Evolutionary conservation across 768 basidiomycete genomes (phyloP).

Genomic region (Lepiota venenata): DNA sequence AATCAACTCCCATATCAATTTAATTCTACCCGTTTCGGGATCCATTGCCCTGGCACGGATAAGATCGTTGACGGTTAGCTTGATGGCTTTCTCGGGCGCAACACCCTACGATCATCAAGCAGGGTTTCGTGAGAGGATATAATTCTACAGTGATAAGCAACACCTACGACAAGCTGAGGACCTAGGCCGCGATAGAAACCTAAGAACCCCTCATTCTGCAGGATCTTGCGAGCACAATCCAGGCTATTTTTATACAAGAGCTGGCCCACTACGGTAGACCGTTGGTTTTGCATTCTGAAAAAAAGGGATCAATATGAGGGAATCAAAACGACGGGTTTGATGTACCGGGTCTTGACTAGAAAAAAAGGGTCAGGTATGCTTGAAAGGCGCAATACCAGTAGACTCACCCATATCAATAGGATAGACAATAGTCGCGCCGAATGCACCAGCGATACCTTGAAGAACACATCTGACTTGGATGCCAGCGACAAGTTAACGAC

Average conservation of each 20-base stretch:
- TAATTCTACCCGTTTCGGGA: constrained; percentile 94
- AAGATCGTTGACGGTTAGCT: constrained; percentile 93
- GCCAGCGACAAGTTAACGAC: not conserved
- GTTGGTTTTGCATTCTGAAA: constrained; percentile 92
- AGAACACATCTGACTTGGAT: constrained; percentile 16
- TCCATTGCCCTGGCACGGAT: constrained; percentile 83
- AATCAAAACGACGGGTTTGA: not conserved
- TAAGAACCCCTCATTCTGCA: constrained; percentile 87
- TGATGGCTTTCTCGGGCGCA: constrained; percentile 97
- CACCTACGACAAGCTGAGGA: constrained; percentile 85
- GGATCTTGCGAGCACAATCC: constrained; percentile 92
- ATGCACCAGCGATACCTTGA: constrained; percentile 83
- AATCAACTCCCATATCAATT: constrained; percentile 83
- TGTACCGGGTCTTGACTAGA: constrained; percentile 75
- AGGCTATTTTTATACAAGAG: constrained; percentile 94
- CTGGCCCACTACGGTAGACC: constrained; percentile 95
- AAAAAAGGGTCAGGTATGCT: constrained; percentile 12
- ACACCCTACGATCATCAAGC: constrained; percentile 59
- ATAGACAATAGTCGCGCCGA: constrained; percentile 97
- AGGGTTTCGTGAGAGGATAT: not conserved
- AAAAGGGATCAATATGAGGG: not conserved
- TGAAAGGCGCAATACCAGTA: not conserved
- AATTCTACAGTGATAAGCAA: not conserved
- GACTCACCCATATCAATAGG: constrained; percentile 88
- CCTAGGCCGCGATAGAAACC: constrained; percentile 98